Base-by-base conservation (phyloP, 2,329 filamentous ascomycete genomes). In the Fusarium longipes region DNA sequence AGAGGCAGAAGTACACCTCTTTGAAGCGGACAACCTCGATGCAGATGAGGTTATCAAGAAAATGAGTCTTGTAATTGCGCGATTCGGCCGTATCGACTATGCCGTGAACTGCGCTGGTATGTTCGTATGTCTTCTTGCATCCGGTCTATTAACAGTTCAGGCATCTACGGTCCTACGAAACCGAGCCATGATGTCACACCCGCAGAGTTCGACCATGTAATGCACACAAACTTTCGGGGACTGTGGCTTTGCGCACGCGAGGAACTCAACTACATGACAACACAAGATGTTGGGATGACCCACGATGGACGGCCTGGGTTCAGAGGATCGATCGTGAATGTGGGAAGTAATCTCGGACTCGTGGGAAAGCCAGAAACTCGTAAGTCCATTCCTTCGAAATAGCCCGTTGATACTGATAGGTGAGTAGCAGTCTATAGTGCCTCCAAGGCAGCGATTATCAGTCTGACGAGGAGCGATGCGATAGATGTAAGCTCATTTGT, bases 381-480 rank as follows among this genome's bases (percentile, higher is more conserved):
- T 82, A 56, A 71, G 77, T 76, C 6, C 20, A 1, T 3, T 4
- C 11, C 9, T 2, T 6, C 6, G 4, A 3, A 17, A 5, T 14
- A 4, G 1, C 1, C 6, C 1, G 14, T 6, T 3, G 6, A 11
- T 12, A 17, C 50, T 68, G 18, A 65, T 8, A 5, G 4, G 5
- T 33, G 9, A 5, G 4, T 20, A 70, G 67, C 80, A 2, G 78
- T 79, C 4, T 84, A 84, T 57, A 81, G 77, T 55, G 81, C 81
- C 2, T 79, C 78, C 7, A 84, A 83, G 53, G 80, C 81, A 6
- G 82, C 81, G 1, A 56, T 70, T 1, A 77, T 83, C 0, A 79
- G 77, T 35, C 73, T 84, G 74, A 84, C 82, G 5, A 80, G 77
- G 58, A 79, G 77, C 48, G 81, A 83, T 74, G 82, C 82, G n/a